Conservation (phyloP, 2,329 filamentous ascomycete genomes). For the Bipolaris bicolor region DNA sequence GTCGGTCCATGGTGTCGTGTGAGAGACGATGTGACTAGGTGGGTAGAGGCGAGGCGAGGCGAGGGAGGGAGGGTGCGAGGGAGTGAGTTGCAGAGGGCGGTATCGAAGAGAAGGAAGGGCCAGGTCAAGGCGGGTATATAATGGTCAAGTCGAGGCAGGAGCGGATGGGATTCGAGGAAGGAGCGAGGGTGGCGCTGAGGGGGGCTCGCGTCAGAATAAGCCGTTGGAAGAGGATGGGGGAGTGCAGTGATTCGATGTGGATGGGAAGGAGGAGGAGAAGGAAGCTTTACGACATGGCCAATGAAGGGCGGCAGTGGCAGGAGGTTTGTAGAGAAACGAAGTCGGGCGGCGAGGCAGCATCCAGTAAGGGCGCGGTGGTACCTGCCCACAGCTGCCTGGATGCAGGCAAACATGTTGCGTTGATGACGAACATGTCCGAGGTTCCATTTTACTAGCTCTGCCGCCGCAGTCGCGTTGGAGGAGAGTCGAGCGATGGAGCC, state of each 20-base stretch:
- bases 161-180: conserved; percentile 8
- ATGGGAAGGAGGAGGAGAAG: conserved; percentile 10
- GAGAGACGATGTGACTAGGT: neutral
- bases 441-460: conserved; percentile 43
- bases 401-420: conserved; percentile 24
- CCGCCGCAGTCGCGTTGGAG: conserved; percentile 46
- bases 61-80: neutral
- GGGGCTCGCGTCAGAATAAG: conserved; percentile 5
- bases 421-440: conserved; percentile 35
- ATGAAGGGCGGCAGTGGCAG: conserved; percentile 18
- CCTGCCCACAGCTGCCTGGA: conserved; percentile 20
- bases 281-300: conserved; percentile 20
- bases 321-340: conserved; percentile 24
- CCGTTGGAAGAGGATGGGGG: neutral
- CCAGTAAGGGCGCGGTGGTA: conserved; percentile 22
- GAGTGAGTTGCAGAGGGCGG: neutral
- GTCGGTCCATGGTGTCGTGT: conserved; percentile 31
- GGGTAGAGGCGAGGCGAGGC: neutral
- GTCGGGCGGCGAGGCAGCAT: conserved; percentile 19
- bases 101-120: neutral
- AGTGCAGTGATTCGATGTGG: conserved; percentile 3
- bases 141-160: conserved; percentile 2
- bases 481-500: conserved; percentile 17
- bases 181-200: conserved; percentile 9
- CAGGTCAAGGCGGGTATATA: conserved; percentile 2